These are phyloP conservation scores for Lizonia empirigonia DNA, from an alignment of 2,329 filamentous ascomycete species.

Conservation along the genomic window DNA sequence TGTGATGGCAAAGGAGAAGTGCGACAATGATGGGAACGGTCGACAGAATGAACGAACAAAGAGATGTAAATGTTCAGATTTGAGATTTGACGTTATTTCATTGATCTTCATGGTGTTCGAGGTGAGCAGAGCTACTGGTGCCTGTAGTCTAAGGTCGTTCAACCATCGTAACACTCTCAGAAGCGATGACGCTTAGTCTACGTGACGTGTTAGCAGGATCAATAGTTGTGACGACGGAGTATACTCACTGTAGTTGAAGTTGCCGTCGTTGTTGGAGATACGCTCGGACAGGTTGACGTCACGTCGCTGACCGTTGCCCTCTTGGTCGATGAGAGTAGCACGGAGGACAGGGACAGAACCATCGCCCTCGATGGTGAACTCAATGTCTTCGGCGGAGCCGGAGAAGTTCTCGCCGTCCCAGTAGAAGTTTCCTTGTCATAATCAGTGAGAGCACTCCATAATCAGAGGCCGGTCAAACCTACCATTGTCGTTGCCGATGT, in stretches of 20 bases:
- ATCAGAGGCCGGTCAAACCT: neutral
- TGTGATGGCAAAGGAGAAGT: too few species aligned
- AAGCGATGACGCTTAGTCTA: conserved; percentile 8
- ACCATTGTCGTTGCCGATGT: conserved; percentile 61
- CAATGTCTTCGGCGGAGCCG: conserved; percentile 54
- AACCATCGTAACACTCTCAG: neutral
- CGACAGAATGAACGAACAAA: too few species aligned
- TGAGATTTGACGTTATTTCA: conserved; percentile 14
- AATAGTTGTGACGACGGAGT: neutral
- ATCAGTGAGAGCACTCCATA: neutral
- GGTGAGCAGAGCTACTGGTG: neutral
- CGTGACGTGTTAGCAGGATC: neutral
- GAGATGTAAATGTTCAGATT: too few species aligned
- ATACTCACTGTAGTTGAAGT: conserved; percentile 27
- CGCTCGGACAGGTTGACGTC: conserved; percentile 64
- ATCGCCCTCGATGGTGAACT: conserved; percentile 58
- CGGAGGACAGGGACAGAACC: conserved; percentile 60
- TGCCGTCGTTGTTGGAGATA: conserved; percentile 59
- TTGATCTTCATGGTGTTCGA: conserved; percentile 8
- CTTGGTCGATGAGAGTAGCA: conserved; percentile 52
- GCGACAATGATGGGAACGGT: too few species aligned
- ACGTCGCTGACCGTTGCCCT: conserved; percentile 51
- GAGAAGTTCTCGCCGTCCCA: conserved; percentile 58
- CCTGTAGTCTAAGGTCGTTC: neutral
- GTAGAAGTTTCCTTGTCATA: conserved; percentile 49